Conservation (phyloP, 2,329 filamentous ascomycete species). For the Ampelomyces quisqualis region DNA sequence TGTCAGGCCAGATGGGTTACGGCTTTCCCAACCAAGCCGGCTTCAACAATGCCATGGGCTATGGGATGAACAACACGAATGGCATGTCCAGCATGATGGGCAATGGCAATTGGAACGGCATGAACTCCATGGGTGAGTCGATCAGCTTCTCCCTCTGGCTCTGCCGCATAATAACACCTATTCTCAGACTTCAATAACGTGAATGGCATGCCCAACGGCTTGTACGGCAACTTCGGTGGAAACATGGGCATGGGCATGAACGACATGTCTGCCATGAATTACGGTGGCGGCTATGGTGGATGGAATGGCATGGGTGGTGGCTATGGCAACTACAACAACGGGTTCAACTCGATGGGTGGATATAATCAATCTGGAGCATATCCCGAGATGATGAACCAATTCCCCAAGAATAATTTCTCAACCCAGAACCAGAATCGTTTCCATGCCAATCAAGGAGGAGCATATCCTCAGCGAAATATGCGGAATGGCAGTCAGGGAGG, state of each 20-base stretch:
- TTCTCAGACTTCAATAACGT: constrained; percentile 57
- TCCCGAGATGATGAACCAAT: constrained; percentile 54
- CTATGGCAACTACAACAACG: constrained; percentile 60
- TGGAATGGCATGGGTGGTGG: constrained; percentile 69
- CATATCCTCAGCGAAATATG: constrained; percentile 43
- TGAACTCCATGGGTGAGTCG: constrained; percentile 76
- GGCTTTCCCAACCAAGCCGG: constrained; percentile 57
- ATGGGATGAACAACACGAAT: constrained; percentile 48
- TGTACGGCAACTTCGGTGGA: constrained; percentile 73
- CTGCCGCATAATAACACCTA: constrained; percentile 13
- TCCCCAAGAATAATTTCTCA: constrained; percentile 63
- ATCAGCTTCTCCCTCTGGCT: background rate
- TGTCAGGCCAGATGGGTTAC: constrained; percentile 40
- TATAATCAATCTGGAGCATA: constrained; percentile 55
- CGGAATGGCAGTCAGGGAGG: constrained; percentile 47
- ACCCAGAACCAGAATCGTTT: constrained; percentile 74
- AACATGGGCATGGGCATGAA: constrained; percentile 73
- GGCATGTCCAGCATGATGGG: constrained; percentile 48
- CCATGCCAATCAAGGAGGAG: constrained; percentile 66
- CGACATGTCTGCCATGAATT: constrained; percentile 67
- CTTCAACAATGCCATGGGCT: constrained; percentile 23
- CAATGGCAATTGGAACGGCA: constrained; percentile 69
- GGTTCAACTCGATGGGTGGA: constrained; percentile 54
- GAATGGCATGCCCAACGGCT: constrained; percentile 77
- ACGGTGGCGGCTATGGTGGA: constrained; percentile 65